A percentile compares a stretch with the other conserved stretches of the same genome.
phyloP scores from a whole-genome alignment of 768 basidiomycete genomes.

The Sporobolomyces phaffii region DNA sequence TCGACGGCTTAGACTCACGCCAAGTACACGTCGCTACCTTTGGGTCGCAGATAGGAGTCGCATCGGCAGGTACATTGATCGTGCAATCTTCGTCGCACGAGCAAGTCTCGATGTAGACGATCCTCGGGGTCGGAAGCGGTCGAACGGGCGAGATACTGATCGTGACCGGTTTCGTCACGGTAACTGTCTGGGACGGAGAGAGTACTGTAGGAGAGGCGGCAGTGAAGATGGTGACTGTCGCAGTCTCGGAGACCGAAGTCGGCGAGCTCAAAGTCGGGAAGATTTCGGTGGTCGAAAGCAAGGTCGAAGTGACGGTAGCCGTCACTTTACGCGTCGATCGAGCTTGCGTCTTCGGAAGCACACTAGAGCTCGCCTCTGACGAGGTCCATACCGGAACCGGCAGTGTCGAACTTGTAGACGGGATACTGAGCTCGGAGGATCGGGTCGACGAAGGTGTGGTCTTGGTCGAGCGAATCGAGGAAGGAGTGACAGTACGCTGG shows the following conservation, averaged over 20 bases:
- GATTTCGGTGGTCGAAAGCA: neutral
- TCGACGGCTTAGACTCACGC: neutral
- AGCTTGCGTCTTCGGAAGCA: neutral
- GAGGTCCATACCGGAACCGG: neutral
- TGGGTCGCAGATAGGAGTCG: conserved; percentile 1
- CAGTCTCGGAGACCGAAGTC: neutral
- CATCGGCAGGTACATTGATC: conserved; percentile 3
- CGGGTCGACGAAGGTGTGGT: no score
- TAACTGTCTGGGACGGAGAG: neutral
- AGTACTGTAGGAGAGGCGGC: neutral
- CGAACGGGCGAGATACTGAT: conserved; percentile 2
- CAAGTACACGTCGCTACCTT: neutral
- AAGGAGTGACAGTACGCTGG: no score
- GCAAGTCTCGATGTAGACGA: conserved; percentile 12
- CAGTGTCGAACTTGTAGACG: neutral
- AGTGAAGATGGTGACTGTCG: neutral
- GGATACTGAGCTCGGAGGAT: no score
- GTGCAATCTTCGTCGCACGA: conserved; percentile 17
- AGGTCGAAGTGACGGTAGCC: neutral
- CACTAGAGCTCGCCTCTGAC: neutral
- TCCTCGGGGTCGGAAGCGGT: conserved; percentile 2
- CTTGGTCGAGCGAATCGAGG: no score
- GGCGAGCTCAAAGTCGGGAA: neutral
- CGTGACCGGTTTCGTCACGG: neutral
- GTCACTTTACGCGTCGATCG: neutral